Percentiles rank a stretch among this genome's conserved stretches.
Conservation (phyloP, 169 alveolate genomes). For the Plasmodium fragile region DNA sequence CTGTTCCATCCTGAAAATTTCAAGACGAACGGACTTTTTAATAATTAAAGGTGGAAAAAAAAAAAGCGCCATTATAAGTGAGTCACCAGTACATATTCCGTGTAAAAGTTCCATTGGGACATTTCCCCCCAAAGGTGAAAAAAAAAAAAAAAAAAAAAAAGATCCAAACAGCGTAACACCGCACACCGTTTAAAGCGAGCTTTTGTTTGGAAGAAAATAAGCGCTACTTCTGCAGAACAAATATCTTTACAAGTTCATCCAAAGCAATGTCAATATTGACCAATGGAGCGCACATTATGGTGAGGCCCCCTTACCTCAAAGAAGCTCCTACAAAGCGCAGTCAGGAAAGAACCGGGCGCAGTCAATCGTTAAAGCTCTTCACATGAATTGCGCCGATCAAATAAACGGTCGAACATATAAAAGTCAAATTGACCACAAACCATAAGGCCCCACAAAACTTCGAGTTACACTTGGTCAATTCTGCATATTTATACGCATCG, state of each 20-base stretch:
- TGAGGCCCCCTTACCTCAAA: not conserved
- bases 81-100: not conserved
- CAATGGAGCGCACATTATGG: not conserved
- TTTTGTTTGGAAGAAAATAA: not conserved
- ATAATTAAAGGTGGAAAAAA: not conserved
- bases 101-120: not conserved
- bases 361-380: conserved; percentile 14
- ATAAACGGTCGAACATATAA: conserved; percentile 75
- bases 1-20: not conserved
- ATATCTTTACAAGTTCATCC: not conserved
- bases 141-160: not conserved
- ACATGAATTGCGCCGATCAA: conserved; percentile 80
- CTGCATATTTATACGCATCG: conserved; percentile 83
- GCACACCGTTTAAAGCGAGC: not conserved
- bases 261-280: not conserved
- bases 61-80: not conserved
- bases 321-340: not conserved
- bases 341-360: not conserved
- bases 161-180: conserved; percentile 37
- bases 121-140: not conserved
- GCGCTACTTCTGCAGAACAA: not conserved
- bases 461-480: conserved; percentile 80
- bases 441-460: conserved; percentile 82
- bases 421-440: conserved; percentile 74
- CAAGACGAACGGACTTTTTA: not conserved